Conservation (phyloP, 352 stramenopile species). For the Globisporangium spinosum region DNA sequence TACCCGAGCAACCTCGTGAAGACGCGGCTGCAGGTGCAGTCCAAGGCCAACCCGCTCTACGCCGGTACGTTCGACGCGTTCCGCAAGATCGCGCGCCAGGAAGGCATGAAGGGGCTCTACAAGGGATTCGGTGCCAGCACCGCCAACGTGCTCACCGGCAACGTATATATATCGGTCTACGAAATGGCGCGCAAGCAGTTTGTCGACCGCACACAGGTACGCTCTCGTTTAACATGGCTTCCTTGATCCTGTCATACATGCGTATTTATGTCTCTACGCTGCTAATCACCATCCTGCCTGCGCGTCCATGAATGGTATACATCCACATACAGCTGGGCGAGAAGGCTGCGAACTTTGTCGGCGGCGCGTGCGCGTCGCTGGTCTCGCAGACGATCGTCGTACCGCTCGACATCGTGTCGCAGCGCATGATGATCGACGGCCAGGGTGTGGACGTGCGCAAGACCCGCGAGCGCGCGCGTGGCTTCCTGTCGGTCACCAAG, state of each 20-base stretch:
- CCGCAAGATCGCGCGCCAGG: constrained; percentile 72
- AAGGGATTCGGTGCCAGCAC: constrained; percentile 87
- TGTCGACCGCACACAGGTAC: constrained; percentile 49
- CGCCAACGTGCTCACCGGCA: constrained; percentile 81
- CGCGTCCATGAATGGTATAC: background rate
- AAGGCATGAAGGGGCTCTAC: constrained; percentile 77
- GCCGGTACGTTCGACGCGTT: constrained; percentile 81
- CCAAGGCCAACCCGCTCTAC: constrained; percentile 63
- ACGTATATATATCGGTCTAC: constrained; percentile 90
- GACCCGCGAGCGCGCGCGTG: constrained; percentile 50
- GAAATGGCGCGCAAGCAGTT: constrained; percentile 77
- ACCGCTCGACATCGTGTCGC: constrained; percentile 86
- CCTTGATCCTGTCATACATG: background rate
- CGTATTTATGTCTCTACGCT: background rate
- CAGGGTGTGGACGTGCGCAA: constrained; percentile 62
- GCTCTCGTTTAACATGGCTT: constrained; percentile 7
- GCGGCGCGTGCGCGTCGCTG: constrained; percentile 70
- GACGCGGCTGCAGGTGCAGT: constrained; percentile 86
- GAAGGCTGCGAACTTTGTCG: constrained; percentile 74
- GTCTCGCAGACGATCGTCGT: constrained; percentile 86
- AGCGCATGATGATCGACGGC: constrained; percentile 87
- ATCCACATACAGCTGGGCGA: constrained; percentile 31
- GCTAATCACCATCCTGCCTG: background rate
- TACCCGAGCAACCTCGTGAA: constrained; percentile 89
- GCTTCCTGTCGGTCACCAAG: constrained; percentile 60